A percentile compares a stretch with the other conserved stretches of the same genome.
These are phyloP conservation scores for Rosa persica DNA, from an alignment of 306 rosid genomes.

Conservation along the genomic window DNA sequence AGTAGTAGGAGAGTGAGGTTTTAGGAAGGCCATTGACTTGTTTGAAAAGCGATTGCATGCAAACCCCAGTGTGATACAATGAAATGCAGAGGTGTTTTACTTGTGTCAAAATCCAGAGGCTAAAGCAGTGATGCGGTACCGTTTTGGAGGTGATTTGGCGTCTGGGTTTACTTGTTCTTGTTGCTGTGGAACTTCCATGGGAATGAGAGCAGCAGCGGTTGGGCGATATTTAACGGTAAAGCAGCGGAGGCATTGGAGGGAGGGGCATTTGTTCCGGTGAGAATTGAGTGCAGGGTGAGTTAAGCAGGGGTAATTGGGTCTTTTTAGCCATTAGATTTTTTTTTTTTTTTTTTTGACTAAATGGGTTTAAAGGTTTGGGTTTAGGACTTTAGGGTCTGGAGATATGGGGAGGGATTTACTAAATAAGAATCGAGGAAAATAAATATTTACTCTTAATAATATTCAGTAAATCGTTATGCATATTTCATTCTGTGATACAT, in stretches of 20 bases:
- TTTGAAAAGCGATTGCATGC: conserved; percentile 62
- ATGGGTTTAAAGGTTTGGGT: neutral
- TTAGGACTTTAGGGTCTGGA: no score
- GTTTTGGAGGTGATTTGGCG: neutral
- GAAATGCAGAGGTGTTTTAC: neutral
- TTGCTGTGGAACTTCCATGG: neutral
- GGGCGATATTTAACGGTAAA: no score
- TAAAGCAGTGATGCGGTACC: conserved; percentile 12
- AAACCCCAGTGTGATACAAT: conserved; percentile 5
- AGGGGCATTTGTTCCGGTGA: no score
- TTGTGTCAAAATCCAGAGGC: neutral
- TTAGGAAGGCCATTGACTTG: conserved; percentile 35
- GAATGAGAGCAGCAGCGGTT: neutral
- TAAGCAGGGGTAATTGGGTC: neutral
- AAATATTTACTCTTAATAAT: no score
- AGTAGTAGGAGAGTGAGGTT: conserved; percentile 47
- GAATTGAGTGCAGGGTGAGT: no score
- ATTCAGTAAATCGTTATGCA: no score
- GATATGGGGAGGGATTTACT: no score
- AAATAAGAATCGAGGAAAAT: no score
- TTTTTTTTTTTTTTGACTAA: no score
- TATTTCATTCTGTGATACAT: no score
- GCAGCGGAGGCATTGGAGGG: no score
- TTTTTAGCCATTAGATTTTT: neutral
- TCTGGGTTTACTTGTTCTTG: neutral